These are phyloP conservation scores for Pichia inconspicua DNA, from an alignment of 1,139 yeast species.

Conservation along the genomic window DNA sequence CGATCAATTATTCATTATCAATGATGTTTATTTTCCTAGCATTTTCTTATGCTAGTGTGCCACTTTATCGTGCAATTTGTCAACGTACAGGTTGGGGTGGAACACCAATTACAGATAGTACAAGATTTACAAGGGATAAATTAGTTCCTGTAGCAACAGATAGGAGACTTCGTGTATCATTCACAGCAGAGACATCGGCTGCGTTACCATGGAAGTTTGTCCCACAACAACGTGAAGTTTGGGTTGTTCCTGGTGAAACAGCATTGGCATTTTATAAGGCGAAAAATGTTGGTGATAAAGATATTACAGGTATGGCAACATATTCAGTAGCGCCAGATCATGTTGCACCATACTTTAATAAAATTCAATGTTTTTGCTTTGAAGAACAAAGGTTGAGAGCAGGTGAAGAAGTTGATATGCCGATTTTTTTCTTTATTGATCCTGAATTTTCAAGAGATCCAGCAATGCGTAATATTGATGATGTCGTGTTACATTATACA, in stretches of 20 bases:
- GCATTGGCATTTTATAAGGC: slow-evolving; percentile 96
- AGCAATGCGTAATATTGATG: slow-evolving; percentile 82
- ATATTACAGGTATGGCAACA: slow-evolving; percentile 97
- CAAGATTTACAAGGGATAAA: slow-evolving; percentile 78
- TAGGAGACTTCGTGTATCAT: slow-evolving; percentile 70
- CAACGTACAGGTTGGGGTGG: slow-evolving; percentile 97
- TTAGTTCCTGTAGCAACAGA: slow-evolving; percentile 83
- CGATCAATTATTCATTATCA: slow-evolving; percentile 66
- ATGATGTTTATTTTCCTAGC: slow-evolving; percentile 69
- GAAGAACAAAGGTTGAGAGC: slow-evolving; percentile 92
- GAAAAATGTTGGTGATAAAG: slow-evolving; percentile 74
- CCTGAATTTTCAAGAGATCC: slow-evolving; percentile 98
- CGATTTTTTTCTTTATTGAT: slow-evolving; percentile 94
- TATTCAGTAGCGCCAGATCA: slow-evolving; percentile 94
- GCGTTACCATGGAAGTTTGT: slow-evolving; percentile 92
- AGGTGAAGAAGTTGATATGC: slow-evolving; percentile 99
- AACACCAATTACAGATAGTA: slow-evolving; percentile 77
- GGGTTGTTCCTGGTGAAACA: slow-evolving; percentile 94
- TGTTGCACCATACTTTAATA: slow-evolving; percentile 92
- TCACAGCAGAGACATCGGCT: slow-evolving; percentile 88
- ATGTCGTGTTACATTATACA: slow-evolving; percentile 84
- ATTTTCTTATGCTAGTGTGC: slow-evolving; percentile 84
- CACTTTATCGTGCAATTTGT: slow-evolving; percentile 85
- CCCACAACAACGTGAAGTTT: slow-evolving; percentile 91
- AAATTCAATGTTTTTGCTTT: slow-evolving; percentile 95